Conservation (phyloP, 2,329 filamentous ascomycete species). For the Fusarium burgessii region DNA sequence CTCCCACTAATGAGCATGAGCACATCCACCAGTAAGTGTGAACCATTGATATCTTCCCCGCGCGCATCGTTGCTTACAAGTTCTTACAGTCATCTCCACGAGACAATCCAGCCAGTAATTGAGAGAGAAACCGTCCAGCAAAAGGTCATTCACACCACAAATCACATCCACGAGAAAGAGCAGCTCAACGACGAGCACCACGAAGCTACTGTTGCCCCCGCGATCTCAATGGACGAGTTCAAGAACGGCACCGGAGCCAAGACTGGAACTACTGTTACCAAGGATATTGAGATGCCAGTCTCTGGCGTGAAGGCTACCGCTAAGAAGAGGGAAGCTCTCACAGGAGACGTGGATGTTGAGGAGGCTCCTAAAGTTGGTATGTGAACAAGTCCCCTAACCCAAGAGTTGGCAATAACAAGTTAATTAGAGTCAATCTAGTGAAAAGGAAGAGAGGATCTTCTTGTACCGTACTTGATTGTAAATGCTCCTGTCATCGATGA, state of each 20-base stretch:
- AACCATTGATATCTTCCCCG: rapidly evolving
- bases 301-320: neutral
- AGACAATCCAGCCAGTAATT: slow-evolving; percentile 32
- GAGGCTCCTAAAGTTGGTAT: slow-evolving; percentile 5
- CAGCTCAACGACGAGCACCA: slow-evolving; percentile 25
- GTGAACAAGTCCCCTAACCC: neutral
- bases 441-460: slow-evolving; percentile 9
- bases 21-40: slow-evolving; percentile 25
- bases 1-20: slow-evolving; percentile 18
- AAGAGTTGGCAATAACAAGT: neutral
- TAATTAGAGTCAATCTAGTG: slow-evolving; percentile 22
- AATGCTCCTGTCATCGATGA: slow-evolving; percentile 8
- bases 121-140: slow-evolving; percentile 33
- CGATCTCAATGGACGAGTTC: slow-evolving; percentile 15
- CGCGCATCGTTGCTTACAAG: neutral
- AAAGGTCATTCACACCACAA: slow-evolving; percentile 29
- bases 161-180: slow-evolving; percentile 27
- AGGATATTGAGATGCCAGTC: slow-evolving; percentile 9
- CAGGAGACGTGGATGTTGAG: neutral
- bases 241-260: slow-evolving; percentile 3
- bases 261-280: neutral
- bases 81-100: slow-evolving; percentile 14
- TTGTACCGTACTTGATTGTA: slow-evolving; percentile 6
- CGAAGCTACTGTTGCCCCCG: slow-evolving; percentile 20
- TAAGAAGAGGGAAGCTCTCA: slow-evolving; percentile 10